Evolutionary conservation across 2,329 filamentous ascomycete genomes (phyloP).

Genomic region (Ophiostoma tasmaniense): DNA sequence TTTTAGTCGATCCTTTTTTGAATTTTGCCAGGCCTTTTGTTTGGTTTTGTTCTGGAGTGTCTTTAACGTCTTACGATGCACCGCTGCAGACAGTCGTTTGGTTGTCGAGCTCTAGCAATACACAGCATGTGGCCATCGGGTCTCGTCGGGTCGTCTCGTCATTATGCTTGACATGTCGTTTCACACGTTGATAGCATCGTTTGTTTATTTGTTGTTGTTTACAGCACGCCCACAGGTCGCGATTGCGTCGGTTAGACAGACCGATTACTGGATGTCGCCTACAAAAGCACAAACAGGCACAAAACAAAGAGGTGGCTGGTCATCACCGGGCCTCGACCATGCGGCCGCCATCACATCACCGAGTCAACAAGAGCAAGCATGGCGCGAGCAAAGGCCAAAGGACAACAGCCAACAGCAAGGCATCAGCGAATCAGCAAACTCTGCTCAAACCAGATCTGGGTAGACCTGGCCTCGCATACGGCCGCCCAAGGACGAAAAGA

Average conservation of each 20-base stretch:
- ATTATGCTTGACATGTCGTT: background rate
- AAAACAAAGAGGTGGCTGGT: background rate
- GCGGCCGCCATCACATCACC: constrained; percentile 8
- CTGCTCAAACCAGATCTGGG: background rate
- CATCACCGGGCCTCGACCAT: background rate
- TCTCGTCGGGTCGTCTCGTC: background rate
- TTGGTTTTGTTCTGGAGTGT: background rate
- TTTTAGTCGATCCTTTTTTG: background rate
- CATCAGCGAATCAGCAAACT: background rate
- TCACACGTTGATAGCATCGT: background rate
- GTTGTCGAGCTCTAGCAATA: background rate
- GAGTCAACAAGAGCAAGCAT: background rate
- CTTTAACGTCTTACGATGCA: background rate
- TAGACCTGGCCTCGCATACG: background rate
- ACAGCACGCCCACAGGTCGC: background rate
- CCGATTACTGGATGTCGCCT: background rate
- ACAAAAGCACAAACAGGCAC: background rate
- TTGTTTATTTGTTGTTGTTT: background rate
- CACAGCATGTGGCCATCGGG: background rate
- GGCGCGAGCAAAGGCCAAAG: background rate
- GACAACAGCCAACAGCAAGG: background rate
- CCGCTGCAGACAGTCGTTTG: background rate
- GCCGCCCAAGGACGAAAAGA: background rate
- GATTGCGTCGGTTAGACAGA: background rate
- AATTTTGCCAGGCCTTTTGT: background rate